A percentile compares a stretch with the other conserved stretches of the same genome.
Conservation (phyloP, 306 rosid genomes). For the Corylus heterophylla region DNA sequence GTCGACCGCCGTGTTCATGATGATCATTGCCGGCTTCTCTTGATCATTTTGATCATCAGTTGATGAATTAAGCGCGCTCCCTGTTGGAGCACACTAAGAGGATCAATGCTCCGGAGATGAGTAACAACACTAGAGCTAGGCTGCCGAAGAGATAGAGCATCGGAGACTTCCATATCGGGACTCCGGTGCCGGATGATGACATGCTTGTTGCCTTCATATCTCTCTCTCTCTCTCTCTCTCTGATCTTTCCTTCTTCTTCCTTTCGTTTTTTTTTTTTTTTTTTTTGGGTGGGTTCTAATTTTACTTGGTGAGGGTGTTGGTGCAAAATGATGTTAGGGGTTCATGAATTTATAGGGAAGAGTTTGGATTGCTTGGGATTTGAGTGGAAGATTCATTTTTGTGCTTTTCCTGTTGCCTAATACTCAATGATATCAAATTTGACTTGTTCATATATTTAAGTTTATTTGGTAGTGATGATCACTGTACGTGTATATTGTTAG, state of each 20-base stretch:
- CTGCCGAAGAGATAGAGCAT: constrained; percentile 83
- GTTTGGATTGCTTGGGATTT: constrained; percentile 19
- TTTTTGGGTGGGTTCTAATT: neutral
- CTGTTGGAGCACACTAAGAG: constrained; percentile 64
- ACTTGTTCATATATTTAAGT: neutral
- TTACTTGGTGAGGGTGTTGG: neutral
- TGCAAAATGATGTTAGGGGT: constrained; percentile 24
- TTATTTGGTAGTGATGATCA: neutral
- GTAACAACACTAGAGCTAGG: constrained; percentile 50
- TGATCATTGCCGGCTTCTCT: constrained; percentile 8
- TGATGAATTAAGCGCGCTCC: constrained; percentile 27
- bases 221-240: constrained; percentile 1
- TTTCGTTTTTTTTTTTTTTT: neutral
- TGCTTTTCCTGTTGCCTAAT: constrained; percentile 47
- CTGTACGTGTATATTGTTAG: neutral
- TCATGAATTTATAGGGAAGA: constrained; percentile 46
- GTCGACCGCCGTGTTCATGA: neutral
- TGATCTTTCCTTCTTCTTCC: neutral
- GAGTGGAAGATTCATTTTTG: constrained; percentile 43
- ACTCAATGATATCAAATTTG: constrained; percentile 29
- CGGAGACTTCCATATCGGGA: constrained; percentile 65
- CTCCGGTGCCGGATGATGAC: constrained; percentile 26
- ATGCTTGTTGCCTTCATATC: constrained; percentile 38
- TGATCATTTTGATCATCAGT: constrained; percentile 8
- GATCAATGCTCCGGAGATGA: constrained; percentile 64